Base-by-base conservation (phyloP, 805 yeast genomes). In the Saturnispora sanitii region DNA sequence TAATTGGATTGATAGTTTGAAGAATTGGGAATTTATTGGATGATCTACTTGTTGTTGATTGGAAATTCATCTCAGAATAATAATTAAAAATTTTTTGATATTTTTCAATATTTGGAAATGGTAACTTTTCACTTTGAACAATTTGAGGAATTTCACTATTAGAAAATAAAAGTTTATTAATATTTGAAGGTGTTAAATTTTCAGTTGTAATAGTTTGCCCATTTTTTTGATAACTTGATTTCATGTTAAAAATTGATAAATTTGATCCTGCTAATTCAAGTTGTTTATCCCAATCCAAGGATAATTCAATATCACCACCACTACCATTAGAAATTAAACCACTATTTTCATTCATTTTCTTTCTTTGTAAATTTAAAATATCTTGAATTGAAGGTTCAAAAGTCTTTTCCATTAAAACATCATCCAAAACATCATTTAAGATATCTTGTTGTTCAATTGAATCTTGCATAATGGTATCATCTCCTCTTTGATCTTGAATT, bases 351-450 rank as follows among this genome's bases (percentile, higher is more conserved):
- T 1, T 77, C 70, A 21, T 53, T 61, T 50, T 73, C 77, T 1
- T 62, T 54, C 23, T 65, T 72, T 19, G 62, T 63, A 13, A 71
- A 60, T 43, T 75, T 75, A 0, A 90, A n/a, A n/a, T n/a, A n/a
- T n/a, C n/a, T n/a, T n/a, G n/a, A n/a, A n/a, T n/a, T n/a, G n/a
- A n/a, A n/a, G n/a, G n/a, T n/a, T n/a, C n/a, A n/a, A n/a, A n/a
- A n/a, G n/a, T n/a, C n/a, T n/a, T n/a, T n/a, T n/a, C 90, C 56
- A 82, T 92, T 53, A 73, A 82, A 3, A 76, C 81, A 50, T 75
- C 79, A 48, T 79, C 83, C 37, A 70, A 66, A 6, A 79, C 66
- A 16, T 49, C 46, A 57, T 54, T 47, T 25, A 8, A 8, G 11
- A 25, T 12, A 12, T 30, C 29, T 34, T 58, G 57, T 43, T 59